Percentiles rank a stretch among this genome's conserved stretches.
phyloP scores from a whole-genome alignment of 768 basidiomycete species.

The Kwoniella sp. region DNA sequence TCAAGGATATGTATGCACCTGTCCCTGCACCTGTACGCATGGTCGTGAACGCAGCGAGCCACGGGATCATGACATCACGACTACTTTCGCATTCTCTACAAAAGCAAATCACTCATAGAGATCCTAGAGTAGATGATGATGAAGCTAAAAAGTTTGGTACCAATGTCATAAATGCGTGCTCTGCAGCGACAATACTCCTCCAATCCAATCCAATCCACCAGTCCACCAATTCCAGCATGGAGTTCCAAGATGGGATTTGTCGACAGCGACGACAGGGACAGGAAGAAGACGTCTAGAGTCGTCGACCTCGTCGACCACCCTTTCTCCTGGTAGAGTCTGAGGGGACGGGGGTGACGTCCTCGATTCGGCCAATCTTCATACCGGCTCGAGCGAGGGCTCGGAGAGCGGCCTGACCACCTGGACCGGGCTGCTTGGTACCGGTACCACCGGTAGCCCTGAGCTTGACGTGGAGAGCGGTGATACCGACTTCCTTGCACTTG shows the following conservation, averaged over 20 bases:
- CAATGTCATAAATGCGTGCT: conserved; percentile 22
- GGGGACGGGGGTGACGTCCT: conserved; percentile 96
- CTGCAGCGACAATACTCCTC: conserved; percentile 22
- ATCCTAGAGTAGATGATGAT: background rate
- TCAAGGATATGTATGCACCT: no score
- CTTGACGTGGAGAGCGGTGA: conserved; percentile 98
- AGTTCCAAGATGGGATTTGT: background rate
- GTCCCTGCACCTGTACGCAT: background rate
- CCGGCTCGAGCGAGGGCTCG: conserved; percentile 97
- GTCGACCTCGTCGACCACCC: conserved; percentile 99
- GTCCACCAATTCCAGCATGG: background rate
- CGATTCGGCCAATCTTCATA: conserved; percentile 96
- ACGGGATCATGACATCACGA: conserved; percentile 24
- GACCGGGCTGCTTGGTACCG: conserved; percentile 98
- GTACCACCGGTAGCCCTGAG: conserved; percentile 96
- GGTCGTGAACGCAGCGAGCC: conserved; percentile 12
- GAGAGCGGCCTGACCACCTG: conserved; percentile 96
- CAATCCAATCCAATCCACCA: conserved; percentile 3
- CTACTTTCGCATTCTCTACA: conserved; percentile 1
- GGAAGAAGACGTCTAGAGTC: conserved; percentile 61
- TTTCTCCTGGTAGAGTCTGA: conserved; percentile 97
- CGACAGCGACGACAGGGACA: background rate
- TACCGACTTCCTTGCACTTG: conserved; percentile 97
- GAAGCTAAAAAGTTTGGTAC: conserved; percentile 1
- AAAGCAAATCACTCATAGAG: background rate